phyloP scores from a whole-genome alignment of 176 grass and related monocot species.

The Carex scoparia region DNA sequence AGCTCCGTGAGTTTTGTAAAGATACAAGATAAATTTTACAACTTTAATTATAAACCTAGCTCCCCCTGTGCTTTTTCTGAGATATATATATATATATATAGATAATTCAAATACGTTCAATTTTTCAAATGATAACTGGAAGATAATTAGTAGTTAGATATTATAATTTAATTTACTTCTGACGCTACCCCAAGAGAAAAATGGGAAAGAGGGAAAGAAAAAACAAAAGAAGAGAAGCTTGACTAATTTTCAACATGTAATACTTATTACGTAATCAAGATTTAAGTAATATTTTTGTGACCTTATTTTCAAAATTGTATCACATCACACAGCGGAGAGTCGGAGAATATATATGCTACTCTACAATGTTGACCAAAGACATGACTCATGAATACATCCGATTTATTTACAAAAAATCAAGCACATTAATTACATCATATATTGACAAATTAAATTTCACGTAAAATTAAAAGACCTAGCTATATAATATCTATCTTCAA shows the following conservation, averaged over 20 bases:
- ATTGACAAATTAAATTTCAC: background rate
- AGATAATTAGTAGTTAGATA: background rate
- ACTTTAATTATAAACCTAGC: background rate
- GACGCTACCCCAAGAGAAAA: background rate
- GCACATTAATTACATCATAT: background rate
- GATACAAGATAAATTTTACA: background rate
- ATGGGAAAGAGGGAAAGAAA: background rate
- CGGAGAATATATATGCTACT: background rate
- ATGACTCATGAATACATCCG: background rate
- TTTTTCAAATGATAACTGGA: background rate
- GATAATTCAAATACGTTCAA: background rate
- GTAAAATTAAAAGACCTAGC: background rate
- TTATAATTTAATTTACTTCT: background rate
- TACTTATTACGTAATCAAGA: background rate
- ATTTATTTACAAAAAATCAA: background rate
- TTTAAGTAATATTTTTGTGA: background rate
- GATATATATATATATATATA: background rate
- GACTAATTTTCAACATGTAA: background rate
- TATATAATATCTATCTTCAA: background rate
- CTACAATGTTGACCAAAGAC: background rate
- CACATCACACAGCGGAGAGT: background rate
- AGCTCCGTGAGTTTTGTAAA: background rate
- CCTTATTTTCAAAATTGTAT: conserved; percentile 7
- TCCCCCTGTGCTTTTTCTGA: background rate
- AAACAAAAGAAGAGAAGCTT: background rate